These are phyloP conservation scores for Hordeum vulgare DNA, from an alignment of 176 grass and related monocot genomes.

Conservation along the genomic window MorexV3_pseudomolecules_assembly NC_058520.1:149022750-149023249, in stretches of 20 bases:
- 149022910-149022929: not conserved
- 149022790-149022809: not conserved
- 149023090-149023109: not conserved
- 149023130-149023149: not conserved
- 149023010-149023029: not conserved
- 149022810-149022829: not conserved
- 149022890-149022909: not conserved
- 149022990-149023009: not conserved
- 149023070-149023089: not conserved
- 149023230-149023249: not conserved
- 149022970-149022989: not conserved
- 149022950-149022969: not conserved
- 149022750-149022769: too few relatives aligned
- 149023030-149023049: not conserved
- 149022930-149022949: not conserved
- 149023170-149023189: not conserved
- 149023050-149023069: not conserved
- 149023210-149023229: not conserved
- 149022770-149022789: too few relatives aligned
- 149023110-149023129: not conserved
- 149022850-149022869: not conserved
- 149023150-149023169: not conserved
- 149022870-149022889: not conserved
- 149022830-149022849: not conserved
- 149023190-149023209: not conserved